phyloP scores from a whole-genome alignment of 1,284 basidiomycete genomes.

The Puccinia novopanici region DNA sequence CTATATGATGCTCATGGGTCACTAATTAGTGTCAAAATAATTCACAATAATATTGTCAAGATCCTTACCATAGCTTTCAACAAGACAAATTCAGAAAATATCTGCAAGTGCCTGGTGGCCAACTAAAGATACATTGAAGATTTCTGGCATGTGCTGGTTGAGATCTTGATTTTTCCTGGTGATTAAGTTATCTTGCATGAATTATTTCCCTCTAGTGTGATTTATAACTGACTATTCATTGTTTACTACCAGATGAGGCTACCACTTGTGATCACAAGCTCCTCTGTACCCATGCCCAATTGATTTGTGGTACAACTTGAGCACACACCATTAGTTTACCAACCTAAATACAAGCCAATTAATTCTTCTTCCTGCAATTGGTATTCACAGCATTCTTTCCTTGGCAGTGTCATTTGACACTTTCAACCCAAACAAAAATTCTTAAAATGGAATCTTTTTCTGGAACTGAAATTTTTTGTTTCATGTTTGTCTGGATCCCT shows the following conservation, averaged over 20 bases:
- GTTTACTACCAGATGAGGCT: constrained; percentile 25
- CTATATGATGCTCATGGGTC: neutral
- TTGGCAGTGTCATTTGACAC: neutral
- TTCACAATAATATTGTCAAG: neutral
- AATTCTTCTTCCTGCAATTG: constrained; percentile 18
- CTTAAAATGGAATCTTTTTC: constrained; percentile 1
- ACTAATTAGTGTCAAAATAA: neutral
- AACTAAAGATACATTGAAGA: neutral
- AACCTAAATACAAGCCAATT: neutral
- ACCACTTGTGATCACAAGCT: constrained; percentile 1
- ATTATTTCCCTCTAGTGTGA: neutral
- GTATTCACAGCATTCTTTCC: neutral
- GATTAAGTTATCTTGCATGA: neutral
- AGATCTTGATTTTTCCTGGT: constrained; percentile 19
- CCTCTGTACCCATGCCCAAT: neutral
- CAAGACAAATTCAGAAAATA: constrained; percentile 11
- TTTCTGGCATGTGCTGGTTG: neutral
- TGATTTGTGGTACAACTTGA: neutral
- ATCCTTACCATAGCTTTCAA: constrained; percentile 5
- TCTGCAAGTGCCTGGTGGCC: neutral
- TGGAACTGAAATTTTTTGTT: no score
- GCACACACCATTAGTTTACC: neutral
- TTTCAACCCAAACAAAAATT: constrained; percentile 6
- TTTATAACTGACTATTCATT: no score
- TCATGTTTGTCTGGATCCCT: neutral